phyloP scores from a whole-genome alignment of 208 protist genomes.

The Angomonas desouzai region DNA sequence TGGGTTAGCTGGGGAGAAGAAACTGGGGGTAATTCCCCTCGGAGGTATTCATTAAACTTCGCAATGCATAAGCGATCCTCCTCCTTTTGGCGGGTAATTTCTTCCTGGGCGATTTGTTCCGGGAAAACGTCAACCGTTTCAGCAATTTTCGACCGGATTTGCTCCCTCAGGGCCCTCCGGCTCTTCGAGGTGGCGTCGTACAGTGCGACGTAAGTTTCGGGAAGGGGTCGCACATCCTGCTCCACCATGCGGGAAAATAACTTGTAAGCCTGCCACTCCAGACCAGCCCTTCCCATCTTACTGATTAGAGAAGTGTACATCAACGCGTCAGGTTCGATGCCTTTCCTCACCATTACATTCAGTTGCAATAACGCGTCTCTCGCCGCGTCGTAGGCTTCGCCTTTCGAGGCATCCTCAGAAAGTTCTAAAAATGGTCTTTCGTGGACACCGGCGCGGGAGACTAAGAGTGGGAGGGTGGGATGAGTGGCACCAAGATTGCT shows the following conservation, averaged over 20 bases:
- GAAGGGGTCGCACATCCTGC: slow-evolving; percentile 71
- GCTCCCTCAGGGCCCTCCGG: slow-evolving; percentile 50
- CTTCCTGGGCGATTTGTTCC: slow-evolving; percentile 62
- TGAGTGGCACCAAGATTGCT: not conserved
- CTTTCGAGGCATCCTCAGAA: slow-evolving; percentile 36
- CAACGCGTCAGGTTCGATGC: slow-evolving; percentile 85
- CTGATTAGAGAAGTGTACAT: slow-evolving; percentile 92
- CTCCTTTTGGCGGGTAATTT: slow-evolving; percentile 51
- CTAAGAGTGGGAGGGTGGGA: not conserved
- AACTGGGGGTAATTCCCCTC: slow-evolving; percentile 47
- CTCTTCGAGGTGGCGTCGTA: slow-evolving; percentile 64
- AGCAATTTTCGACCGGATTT: slow-evolving; percentile 85
- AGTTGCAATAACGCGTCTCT: slow-evolving; percentile 87
- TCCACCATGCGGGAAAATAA: slow-evolving; percentile 92
- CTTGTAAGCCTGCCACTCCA: slow-evolving; percentile 94
- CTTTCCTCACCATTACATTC: slow-evolving; percentile 90
- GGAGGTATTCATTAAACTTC: slow-evolving; percentile 85
- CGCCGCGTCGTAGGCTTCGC: slow-evolving; percentile 65
- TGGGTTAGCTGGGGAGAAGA: not conserved
- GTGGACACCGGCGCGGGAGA: slow-evolving; percentile 34
- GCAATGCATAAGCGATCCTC: slow-evolving; percentile 65
- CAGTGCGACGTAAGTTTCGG: slow-evolving; percentile 89
- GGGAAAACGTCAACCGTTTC: slow-evolving; percentile 71
- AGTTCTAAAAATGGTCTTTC: slow-evolving; percentile 64
- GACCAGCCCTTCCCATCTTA: slow-evolving; percentile 77